Evolutionary conservation across 768 basidiomycete genomes (phyloP).

Genomic region (Cyclocybe cylindracea): DNA sequence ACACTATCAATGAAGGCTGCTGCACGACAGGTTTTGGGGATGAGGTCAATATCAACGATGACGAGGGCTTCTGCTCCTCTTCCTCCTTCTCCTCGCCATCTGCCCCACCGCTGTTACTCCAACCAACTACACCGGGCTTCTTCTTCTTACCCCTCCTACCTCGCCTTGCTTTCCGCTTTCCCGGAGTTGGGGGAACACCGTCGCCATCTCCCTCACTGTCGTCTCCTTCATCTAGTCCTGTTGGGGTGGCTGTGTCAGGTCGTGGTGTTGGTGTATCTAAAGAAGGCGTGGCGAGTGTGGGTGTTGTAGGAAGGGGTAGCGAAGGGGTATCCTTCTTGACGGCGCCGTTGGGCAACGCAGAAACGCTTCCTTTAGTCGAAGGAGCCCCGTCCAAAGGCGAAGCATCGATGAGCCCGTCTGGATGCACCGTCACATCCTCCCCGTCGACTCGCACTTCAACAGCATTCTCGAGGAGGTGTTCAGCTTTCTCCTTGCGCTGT

Average conservation of each 20-base stretch:
- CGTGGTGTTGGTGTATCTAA: no score
- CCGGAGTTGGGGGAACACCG: conserved; percentile 18
- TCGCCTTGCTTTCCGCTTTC: background rate
- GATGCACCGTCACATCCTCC: no score
- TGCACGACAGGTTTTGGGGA: conserved; percentile 26
- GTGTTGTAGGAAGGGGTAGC: background rate
- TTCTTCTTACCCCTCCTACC: background rate
- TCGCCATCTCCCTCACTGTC: conserved; percentile 55
- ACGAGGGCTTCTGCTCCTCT: conserved; percentile 29
- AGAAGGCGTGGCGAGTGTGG: background rate
- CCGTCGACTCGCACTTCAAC: background rate
- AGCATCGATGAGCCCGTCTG: no score
- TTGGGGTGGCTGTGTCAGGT: conserved; percentile 5
- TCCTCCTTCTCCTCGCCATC: conserved; percentile 27
- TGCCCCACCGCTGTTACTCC: conserved; percentile 10
- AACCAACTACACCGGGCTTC: background rate
- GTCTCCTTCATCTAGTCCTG: conserved; percentile 46
- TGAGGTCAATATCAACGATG: conserved; percentile 19
- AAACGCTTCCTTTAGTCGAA: background rate
- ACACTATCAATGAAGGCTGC: conserved; percentile 63
- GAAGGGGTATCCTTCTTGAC: conserved; percentile 2
- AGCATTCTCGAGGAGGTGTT: background rate
- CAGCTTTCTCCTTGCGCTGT: conserved; percentile 3
- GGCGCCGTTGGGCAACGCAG: background rate
- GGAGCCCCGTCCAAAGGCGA: background rate